Evolutionary conservation across 139 green algal species (phyloP), one percentile per base, ranked within the genome.

Genomic region (Auxenochlorella pyrenoidosa): DNA sequence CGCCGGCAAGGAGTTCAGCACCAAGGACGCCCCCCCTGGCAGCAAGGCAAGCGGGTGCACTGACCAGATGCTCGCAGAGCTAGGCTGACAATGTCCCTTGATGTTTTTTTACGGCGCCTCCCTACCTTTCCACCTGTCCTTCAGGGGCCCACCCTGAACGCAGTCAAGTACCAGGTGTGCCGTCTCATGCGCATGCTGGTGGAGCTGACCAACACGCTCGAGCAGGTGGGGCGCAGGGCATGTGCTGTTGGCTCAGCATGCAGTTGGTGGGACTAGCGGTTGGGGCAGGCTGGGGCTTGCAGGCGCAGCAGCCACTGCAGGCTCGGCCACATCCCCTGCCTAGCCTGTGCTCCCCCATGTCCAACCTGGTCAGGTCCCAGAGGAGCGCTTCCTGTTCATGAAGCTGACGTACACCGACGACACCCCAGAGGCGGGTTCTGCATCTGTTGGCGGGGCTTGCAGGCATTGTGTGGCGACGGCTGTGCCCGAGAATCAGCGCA

Each of bases 131-230:
- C n/a, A 13, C 47, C n/a, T n/a, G n/a, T n/a, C 47, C 13, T 18
- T 19, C 58, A 85, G 79, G 79, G 79, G 60, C 79, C 79, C 79
- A 85, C 79, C 36, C 79, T 85, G 65, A 77, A 43, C 41, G 18
- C 40, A 26, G 87, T 94, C 47, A 92, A 90, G 82, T 95, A 95
- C 84, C 92, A 96, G 82, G 92, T 97, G 40, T 91, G 86, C 68
- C 89, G 92, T 24, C 90, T 97, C 32, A 95, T 98, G 88, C 91
- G 95, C 68, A 96, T 94, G 90, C 92, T 98, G 40, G 93, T 98
- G 30, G 87, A 94, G 77, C 82, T 97, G 30, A 95, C 92, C 86
- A 83, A 93, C 34, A 96, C 95, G 2, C 88, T 98, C 76, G 94
- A 96, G 63, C 71, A 92, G 54, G 92, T 84, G 76, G 40, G 72